Evolutionary conservation across 2,329 filamentous ascomycete genomes (phyloP), one percentile per base, ranked within the genome.

Genomic region (Phialemoniopsis sp.): DNA sequence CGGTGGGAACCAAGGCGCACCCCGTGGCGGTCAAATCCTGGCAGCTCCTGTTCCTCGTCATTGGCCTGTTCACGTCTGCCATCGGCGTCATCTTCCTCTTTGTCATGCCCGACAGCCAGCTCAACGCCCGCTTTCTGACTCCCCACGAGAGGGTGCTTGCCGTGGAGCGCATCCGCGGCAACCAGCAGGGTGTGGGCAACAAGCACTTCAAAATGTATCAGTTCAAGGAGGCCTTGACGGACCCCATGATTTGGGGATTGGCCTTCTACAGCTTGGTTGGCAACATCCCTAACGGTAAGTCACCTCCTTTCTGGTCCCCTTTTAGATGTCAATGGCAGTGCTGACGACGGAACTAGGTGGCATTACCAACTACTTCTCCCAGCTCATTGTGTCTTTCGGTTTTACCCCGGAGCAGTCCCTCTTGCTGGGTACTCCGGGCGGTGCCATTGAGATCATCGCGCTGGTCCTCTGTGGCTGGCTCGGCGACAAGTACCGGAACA

Each of bases 141-240:
- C 70, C 76, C 40, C 70, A 76, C 41, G 82, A 87, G 44, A 73
- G 74, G 0, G 52, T 82, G 3, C 60, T 84, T 19, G 62, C 62
- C 13, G 49, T 64, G 17, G 59, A 63, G 45, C 70, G 82, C 12
- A 81, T 86, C 34, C 63, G 80, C 1, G 56, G 70, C 29, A 86
- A 87, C 48, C 72, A 81, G 44, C 80, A 85, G 56, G 82, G 82
- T n/a, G 78, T 32, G 13, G 80, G 79, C 3, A 85, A 84, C 52
- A 81, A 80, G 59, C 74, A 84, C 45, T 83, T 78, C 58, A 83
- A 83, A 52, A 54, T 67, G 49, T 79, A 82, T 42, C 82, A 87
- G 55, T 62, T 82, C 46, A 55, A 55, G 37, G 61, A 66, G 42
- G 60, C 61, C 4, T 29, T 64, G 12, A 52, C 53, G 3, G 62